Base-by-base conservation (phyloP, 768 basidiomycete species). In the Phylloporus sp. region DNA sequence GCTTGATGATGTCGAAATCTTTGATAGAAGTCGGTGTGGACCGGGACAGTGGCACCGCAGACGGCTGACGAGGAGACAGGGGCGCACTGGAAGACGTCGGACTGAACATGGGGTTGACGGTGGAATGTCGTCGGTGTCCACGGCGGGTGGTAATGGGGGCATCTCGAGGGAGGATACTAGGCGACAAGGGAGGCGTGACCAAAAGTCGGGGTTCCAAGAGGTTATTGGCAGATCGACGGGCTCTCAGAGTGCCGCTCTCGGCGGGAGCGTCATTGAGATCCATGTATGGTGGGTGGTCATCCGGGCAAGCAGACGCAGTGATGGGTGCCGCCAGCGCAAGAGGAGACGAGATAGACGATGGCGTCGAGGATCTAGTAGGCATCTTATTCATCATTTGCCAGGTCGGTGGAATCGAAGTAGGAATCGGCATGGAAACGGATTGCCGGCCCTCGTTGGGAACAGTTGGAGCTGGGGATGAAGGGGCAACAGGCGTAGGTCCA, bases 1-100 rank as follows among this genome's bases (percentile, higher is more conserved):
- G 96, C 67, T 99, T 99, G 75, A 99, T 95, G 62, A 99, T 84
- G 61, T 98, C 95, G 59, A 99, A 99, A 65, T 99, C 96, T 67
- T 93, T 97, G 70, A 98, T 97, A 6, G 94, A 95, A 4, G 94
- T 86, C 2, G 90, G 82, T 10, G 81, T 83, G 15, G 88, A 81
- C 21, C 91, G 79, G 26, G 90, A 77, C 31, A 88, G 67, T 1
- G 92, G 89, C 2, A 82, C 84, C 7, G 78, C 74, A 5, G 92
- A 82, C 8, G 88, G 75, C 48, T 95, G 80, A 21, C 95, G 80
- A 26, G 96, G 96, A 15, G 96, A 98, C 2, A 94, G 70, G 1
- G 91, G 90, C 56, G 68, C 63, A 32, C 55, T 68, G 14, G 57
- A 67, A 32, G 64, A 58, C 20, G 80, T 72, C 8, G 86, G 80